Conservation (phyloP, 441 rosid species). For the Syzygium malaccense region DNA sequence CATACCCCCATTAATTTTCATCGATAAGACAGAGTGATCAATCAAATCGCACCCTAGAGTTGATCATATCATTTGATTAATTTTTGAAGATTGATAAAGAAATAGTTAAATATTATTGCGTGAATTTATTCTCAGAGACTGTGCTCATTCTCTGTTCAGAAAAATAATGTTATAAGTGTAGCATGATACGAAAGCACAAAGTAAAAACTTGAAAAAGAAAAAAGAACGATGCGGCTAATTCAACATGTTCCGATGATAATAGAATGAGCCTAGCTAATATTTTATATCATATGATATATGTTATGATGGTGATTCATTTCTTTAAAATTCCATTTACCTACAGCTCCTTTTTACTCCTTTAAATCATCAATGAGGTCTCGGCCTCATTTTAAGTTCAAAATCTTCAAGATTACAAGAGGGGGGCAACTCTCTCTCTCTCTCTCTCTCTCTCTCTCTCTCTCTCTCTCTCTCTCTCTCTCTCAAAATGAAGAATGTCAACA, state of each 20-base stretch:
- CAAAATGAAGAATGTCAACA: slow-evolving; percentile 37
- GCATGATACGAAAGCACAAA: fast-evolving
- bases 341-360: slow-evolving; percentile 8
- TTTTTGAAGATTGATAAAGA: background rate
- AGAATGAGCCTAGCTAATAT: fast-evolving
- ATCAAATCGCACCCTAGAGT: background rate
- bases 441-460: background rate
- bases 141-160: background rate
- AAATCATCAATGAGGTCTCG: background rate
- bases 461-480: background rate
- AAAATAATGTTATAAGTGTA: fast-evolving
- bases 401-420: background rate
- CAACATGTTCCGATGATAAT: background rate
- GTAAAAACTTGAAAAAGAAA: background rate
- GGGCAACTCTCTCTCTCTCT: background rate
- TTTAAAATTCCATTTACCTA: background rate
- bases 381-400: background rate
- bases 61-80: background rate
- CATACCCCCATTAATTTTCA: background rate
- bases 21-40: background rate
- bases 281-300: background rate
- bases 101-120: background rate
- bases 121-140: background rate
- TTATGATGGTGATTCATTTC: background rate
- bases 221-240: background rate